A percentile compares a stretch with the other conserved stretches of the same genome.
Evolutionary conservation across 495 filamentous ascomycete species (phyloP).

Genomic region (Podospora appendiculata): DNA sequence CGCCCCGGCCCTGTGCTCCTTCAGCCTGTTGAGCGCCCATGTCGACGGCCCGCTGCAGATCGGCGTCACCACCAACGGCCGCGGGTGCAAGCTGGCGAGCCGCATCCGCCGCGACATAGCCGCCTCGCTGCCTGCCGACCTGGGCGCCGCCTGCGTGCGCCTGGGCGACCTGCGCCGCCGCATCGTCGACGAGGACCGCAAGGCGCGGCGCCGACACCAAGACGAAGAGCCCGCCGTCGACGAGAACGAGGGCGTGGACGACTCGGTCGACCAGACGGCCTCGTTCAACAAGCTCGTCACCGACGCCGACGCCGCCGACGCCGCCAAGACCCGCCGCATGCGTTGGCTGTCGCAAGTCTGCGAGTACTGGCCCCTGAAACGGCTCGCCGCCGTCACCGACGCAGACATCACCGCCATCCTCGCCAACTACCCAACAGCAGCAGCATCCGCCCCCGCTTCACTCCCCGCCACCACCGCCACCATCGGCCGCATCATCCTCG

Average conservation of each 20-base stretch:
- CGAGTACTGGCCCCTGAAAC: slow-evolving; percentile 93
- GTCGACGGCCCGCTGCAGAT: slow-evolving; percentile 89
- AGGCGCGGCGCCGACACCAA: slow-evolving; percentile 15
- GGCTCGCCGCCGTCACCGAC: slow-evolving; percentile 71
- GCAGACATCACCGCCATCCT: slow-evolving; percentile 69
- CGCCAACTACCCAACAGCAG: slow-evolving; percentile 45
- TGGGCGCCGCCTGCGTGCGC: slow-evolving; percentile 75
- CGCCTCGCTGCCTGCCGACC: slow-evolving; percentile 63
- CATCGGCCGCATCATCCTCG: slow-evolving; percentile 69
- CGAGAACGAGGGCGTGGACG: slow-evolving; percentile 68
- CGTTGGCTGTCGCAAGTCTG: slow-evolving; percentile 94
- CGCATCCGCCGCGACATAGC: slow-evolving; percentile 86
- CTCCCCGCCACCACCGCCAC: background rate
- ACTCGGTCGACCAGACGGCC: slow-evolving; percentile 73
- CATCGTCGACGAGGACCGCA: slow-evolving; percentile 58
- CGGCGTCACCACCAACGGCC: slow-evolving; percentile 91
- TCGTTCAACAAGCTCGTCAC: slow-evolving; percentile 76
- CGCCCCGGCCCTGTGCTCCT: slow-evolving; percentile 79
- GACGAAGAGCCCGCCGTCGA: too few species aligned
- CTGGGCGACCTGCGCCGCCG: slow-evolving; percentile 68
- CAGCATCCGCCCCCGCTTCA: background rate
- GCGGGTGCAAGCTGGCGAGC: slow-evolving; percentile 88
- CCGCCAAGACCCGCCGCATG: slow-evolving; percentile 72
- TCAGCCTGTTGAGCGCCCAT: slow-evolving; percentile 81
- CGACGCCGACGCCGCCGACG: slow-evolving; percentile 60